phyloP scores from a whole-genome alignment of 257 asterid genomes.

The Capsicum pubescens region DNA sequence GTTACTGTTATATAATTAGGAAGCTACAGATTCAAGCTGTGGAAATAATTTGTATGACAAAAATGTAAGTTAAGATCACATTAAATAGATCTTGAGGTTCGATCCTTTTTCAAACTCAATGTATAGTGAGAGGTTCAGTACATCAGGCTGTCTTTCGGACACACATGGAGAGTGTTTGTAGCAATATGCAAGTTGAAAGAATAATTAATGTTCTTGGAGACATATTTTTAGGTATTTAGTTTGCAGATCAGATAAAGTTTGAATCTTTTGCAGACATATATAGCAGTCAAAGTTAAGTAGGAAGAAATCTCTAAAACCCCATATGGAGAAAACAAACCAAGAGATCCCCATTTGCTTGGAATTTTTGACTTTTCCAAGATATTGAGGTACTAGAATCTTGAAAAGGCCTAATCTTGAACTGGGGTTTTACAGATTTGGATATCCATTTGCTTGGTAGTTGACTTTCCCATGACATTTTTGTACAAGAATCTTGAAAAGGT shows the following conservation, averaged over 20 bases:
- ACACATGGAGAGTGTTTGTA: background rate
- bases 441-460: constrained; percentile 49
- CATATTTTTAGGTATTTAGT: background rate
- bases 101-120: too few species aligned
- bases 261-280: background rate
- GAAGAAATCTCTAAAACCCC: constrained; percentile 13
- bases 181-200: background rate
- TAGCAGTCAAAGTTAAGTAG: background rate
- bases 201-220: background rate
- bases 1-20: too few species aligned
- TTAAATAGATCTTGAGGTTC: too few species aligned
- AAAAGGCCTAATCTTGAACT: constrained; percentile 29
- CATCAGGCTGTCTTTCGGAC: too few species aligned
- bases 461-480: constrained; percentile 38
- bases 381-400: constrained; percentile 27
- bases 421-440: constrained; percentile 33
- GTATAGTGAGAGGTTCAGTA: too few species aligned
- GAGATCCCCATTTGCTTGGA: constrained; percentile 43
- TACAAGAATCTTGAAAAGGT: constrained; percentile 28
- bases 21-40: too few species aligned
- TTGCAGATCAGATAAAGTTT: constrained; percentile 4
- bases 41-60: too few species aligned
- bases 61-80: too few species aligned
- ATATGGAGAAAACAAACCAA: background rate
- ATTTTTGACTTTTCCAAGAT: constrained; percentile 51